These are phyloP conservation scores for Cunninghamia lanceolata DNA, from an alignment of 75 land plant genomes.

Conservation along the genomic window DNA sequence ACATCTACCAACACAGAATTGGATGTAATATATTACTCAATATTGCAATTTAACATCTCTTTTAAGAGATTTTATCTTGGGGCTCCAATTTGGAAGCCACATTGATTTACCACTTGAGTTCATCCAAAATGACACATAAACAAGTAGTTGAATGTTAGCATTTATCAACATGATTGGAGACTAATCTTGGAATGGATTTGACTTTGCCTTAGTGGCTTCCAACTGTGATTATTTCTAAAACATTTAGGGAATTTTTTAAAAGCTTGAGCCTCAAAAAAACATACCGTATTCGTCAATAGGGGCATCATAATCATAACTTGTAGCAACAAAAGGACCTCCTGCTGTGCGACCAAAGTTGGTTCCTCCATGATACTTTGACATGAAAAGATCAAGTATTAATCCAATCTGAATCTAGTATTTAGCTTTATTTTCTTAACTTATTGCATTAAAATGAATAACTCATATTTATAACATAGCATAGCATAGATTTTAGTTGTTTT, in stretches of 20 bases:
- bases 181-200: background rate
- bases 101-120: background rate
- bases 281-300: conserved; percentile 82
- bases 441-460: background rate
- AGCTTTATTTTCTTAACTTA: background rate
- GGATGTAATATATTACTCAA: background rate
- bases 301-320: conserved; percentile 97
- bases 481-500: background rate
- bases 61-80: background rate
- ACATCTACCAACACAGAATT: too few species aligned
- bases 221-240: background rate
- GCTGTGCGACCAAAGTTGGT: conserved; percentile 90
- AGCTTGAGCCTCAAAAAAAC: background rate
- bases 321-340: conserved; percentile 89
- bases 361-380: conserved; percentile 86
- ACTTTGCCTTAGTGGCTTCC: background rate
- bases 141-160: background rate
- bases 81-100: background rate
- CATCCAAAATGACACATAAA: background rate
- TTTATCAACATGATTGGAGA: background rate
- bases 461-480: background rate
- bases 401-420: background rate
- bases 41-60: background rate
- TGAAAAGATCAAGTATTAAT: conserved; percentile 1
- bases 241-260: background rate